These are phyloP conservation scores for Eucalyptus erythrocorys DNA, from an alignment of 345 rosid species.

Conservation along the genomic window DNA sequence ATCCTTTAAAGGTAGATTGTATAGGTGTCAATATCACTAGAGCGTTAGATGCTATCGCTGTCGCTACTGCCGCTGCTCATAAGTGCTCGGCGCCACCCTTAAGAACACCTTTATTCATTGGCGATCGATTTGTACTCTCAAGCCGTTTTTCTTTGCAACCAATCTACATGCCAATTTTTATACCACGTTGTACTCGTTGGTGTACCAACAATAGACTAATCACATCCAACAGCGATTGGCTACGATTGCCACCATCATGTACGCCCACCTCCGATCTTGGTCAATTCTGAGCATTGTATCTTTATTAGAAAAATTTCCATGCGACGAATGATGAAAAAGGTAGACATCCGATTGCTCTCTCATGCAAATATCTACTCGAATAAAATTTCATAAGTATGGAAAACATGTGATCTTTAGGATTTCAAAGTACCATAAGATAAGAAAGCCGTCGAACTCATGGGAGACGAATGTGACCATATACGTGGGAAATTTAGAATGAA, in stretches of 20 bases:
- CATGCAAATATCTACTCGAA: not conserved
- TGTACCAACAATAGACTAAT: not conserved
- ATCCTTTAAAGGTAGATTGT: not conserved
- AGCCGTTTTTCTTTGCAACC: not conserved
- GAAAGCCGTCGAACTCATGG: not conserved
- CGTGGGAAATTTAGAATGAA: not conserved
- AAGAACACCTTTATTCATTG: not conserved
- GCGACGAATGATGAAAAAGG: not conserved
- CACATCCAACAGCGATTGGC: not conserved
- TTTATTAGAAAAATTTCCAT: not conserved
- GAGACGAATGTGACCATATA: not conserved
- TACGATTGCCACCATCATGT: not conserved
- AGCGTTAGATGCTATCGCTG: not conserved
- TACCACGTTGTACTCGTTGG: not conserved
- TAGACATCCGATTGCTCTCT: not conserved
- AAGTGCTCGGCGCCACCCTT: not conserved
- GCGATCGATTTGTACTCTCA: not conserved
- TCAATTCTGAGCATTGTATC: not conserved
- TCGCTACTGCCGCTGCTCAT: not conserved
- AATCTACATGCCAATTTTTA: not conserved
- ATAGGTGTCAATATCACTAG: not conserved
- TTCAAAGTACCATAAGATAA: not conserved
- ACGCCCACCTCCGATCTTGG: not conserved
- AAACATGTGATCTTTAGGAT: not conserved
- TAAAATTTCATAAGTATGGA: not conserved